Base-by-base conservation (phyloP, 2,329 filamentous ascomycete species). In the Rachicladosporium sp. region DNA sequence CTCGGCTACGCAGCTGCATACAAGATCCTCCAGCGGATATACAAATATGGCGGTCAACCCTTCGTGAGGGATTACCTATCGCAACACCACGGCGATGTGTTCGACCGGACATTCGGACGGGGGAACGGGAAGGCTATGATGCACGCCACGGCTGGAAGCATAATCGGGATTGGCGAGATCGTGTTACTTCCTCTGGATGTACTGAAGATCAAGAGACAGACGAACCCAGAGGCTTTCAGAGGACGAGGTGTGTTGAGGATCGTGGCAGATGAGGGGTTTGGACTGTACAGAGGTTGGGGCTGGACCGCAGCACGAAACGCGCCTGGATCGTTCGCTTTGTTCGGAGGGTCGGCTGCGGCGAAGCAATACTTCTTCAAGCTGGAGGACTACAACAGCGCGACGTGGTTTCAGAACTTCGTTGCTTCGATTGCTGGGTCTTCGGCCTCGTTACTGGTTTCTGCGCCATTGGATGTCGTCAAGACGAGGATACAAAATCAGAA, bases 161-260 rank as follows among this genome's bases (percentile, higher is more conserved):
- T 98, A 56, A 93, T 98, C 57, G 91, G 91, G 55, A 94, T 98
- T 54, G 91, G 91, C 58, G 91, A 98, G 69, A 93, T 98, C 49
- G 76, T 98, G 43, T 76, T 98, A 23, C 76, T 98, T 31, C 91
- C 91, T 32, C 77, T 98, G 45, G 91, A 98, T 54, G 89, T 98
- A 31, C 76, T 98, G 47, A 98, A 98, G 76, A 98, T 98, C 70
- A 98, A 98, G 76, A 80, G 91, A 56, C 91, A 98, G 70, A 98
- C 91, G 51, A 98, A 98, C 72, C 91, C 91, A 31, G 91, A 96
- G 59, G 88, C 91, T 29, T 98, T 98, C 78, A 78, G 87, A 51
- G 89, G 89, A 52, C 83, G 91, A 55, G 91, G 91, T 46, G 73
- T 98, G 44, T 68, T 96, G 59, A 81, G 74, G 65, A 96, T 98